A percentile compares a stretch with the other conserved stretches of the same genome.
Conservation (phyloP, 148 eudicot genomes). For the Salicornia ramosissima region DNA sequence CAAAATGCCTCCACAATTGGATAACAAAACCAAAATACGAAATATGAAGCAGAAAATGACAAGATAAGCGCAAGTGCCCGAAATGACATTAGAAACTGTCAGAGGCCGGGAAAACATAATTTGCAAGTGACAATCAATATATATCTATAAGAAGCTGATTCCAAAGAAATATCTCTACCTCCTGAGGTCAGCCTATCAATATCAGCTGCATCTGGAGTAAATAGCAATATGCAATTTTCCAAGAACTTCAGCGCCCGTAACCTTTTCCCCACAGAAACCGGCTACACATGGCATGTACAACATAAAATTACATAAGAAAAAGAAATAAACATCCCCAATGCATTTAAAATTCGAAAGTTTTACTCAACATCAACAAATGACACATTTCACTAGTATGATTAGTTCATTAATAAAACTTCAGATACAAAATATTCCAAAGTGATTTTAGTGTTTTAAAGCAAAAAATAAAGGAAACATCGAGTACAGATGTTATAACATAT, state of each 20-base stretch:
- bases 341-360: background rate
- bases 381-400: background rate
- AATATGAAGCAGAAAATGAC: background rate
- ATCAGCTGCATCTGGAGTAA: constrained; percentile 50
- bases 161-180: constrained; percentile 67
- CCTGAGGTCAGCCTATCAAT: constrained; percentile 39
- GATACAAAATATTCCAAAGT: background rate
- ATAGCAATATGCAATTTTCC: constrained; percentile 64
- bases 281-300: constrained; percentile 38
- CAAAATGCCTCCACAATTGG: too few species aligned
- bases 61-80: background rate
- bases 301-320: background rate
- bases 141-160: background rate
- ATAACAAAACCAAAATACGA: background rate
- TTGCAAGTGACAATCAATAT: background rate
- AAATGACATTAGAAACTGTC: background rate
- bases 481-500: too few species aligned
- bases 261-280: constrained; percentile 53
- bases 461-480: too few species aligned
- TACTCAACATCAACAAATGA: background rate
- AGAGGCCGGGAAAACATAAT: background rate
- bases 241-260: constrained; percentile 77
- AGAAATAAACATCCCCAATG: background rate
- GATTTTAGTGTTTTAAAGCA: background rate
- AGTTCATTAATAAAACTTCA: background rate